These are phyloP conservation scores for Areca catechu DNA, from an alignment of 176 grass and related monocot genomes.

Conservation along the genomic window DNA sequence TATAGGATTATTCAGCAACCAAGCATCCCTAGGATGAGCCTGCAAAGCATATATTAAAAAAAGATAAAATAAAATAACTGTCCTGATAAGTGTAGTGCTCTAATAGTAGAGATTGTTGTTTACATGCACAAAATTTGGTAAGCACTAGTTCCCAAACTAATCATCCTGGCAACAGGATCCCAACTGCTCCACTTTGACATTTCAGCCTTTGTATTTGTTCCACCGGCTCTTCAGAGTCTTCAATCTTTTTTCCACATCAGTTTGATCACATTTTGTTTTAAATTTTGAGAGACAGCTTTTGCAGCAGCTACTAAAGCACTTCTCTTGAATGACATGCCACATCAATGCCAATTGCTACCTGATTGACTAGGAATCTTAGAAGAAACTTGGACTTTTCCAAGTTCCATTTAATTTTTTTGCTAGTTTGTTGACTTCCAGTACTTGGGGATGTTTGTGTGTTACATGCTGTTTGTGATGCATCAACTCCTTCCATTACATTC, in stretches of 20 bases:
- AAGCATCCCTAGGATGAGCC: slow-evolving; percentile 3
- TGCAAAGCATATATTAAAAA: slow-evolving; percentile 5
- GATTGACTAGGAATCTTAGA: slow-evolving; percentile 4
- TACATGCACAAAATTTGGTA: slow-evolving; percentile 7
- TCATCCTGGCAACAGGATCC: slow-evolving; percentile 22
- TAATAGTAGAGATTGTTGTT: background rate
- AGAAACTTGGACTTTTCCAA: slow-evolving; percentile 12
- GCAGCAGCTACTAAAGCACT: slow-evolving; percentile 1
- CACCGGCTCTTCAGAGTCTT: slow-evolving; percentile 13
- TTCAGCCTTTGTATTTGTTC: slow-evolving; percentile 12
- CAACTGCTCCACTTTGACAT: slow-evolving; percentile 1
- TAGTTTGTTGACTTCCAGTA: background rate
- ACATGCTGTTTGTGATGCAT: background rate
- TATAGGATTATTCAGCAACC: slow-evolving; percentile 16
- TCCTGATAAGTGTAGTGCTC: background rate
- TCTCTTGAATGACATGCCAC: slow-evolving; percentile 3
- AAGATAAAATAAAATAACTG: background rate
- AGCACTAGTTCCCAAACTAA: background rate
- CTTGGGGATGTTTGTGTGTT: background rate
- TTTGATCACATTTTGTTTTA: background rate
- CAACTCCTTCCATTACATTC: background rate
- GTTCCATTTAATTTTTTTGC: slow-evolving; percentile 9
- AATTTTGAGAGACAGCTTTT: slow-evolving; percentile 15
- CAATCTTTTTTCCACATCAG: background rate
- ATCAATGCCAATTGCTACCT: background rate